These are phyloP conservation scores for Chrysosporium keratinophilum DNA, from an alignment of 2,329 filamentous ascomycete genomes.

Conservation along the genomic window DNA sequence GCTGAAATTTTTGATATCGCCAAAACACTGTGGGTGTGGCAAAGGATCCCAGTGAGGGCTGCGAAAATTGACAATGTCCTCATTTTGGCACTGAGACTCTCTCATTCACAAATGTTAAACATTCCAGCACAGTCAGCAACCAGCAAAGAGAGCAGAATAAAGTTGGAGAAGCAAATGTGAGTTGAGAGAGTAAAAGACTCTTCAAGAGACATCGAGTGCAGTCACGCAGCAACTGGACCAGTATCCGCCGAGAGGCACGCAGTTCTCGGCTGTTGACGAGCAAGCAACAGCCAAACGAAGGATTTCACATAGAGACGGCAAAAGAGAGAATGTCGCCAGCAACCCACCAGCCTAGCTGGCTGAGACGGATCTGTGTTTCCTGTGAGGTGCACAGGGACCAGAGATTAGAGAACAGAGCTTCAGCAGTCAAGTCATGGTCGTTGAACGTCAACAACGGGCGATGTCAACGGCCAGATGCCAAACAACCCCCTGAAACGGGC, in stretches of 20 bases:
- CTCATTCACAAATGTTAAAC: neutral
- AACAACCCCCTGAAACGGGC: no score
- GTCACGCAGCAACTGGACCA: neutral
- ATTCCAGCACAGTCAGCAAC: neutral
- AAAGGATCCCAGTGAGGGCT: slow-evolving; percentile 19
- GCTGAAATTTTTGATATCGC: slow-evolving; percentile 48
- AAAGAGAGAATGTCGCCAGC: no score
- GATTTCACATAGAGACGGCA: no score
- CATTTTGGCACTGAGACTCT: neutral
- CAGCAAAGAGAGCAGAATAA: neutral
- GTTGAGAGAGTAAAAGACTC: neutral
- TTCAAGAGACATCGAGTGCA: neutral
- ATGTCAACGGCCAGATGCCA: no score
- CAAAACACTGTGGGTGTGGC: slow-evolving; percentile 23
- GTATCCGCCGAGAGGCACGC: neutral
- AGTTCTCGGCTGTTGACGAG: neutral
- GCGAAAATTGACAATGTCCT: neutral
- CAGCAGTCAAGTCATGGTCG: no score
- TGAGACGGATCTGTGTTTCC: no score
- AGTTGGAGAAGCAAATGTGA: neutral
- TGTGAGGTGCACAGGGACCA: no score
- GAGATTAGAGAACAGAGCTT: no score
- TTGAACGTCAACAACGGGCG: no score
- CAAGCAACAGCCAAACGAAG: no score
- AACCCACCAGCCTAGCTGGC: no score